Evolutionary conservation across 2,329 filamentous ascomycete genomes (phyloP), one percentile per base, ranked within the genome.

Genomic region (Paraconiothyrium brasiliense): DNA sequence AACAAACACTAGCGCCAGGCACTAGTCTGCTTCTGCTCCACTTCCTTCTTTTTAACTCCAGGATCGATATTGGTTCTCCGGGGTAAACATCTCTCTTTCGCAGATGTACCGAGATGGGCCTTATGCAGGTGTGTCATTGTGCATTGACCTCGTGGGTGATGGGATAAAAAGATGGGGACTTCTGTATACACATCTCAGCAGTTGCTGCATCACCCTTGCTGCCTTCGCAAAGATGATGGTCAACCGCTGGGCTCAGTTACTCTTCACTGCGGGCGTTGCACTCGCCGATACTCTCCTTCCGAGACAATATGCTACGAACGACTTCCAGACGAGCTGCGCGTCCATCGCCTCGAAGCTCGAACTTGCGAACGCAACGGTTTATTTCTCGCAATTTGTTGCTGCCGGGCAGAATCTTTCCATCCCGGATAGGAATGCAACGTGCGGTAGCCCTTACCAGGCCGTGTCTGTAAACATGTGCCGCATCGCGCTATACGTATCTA

Each of bases 341-440:
- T 65, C 68, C 32, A 66, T 81, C 14, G 74, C 69, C 2, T 71
- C 69, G 30, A 65, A 66, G 11, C 71, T 81, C 39, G 47, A 64
- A 7, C 65, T 80, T 34, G 62, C 71, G 46, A 74, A 78, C 24
- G 76, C 76, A 16, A 76, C 75, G 1, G 71, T 81, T 16, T 73
- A 74, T 60, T 78, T 78, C 58, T 72, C 78, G 1, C 65, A 79
- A 37, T 77, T 74, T 30, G 71, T 82, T n/a, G 20, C 76, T 16
- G 79, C 76, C 13, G 79, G 79, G 8, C 80, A 79, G 5, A 82
- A 80, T 52, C 58, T 79, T 32, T 77, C 68, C 11, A 64, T 82
- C 16, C 69, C 79, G 10, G 76, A 79, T 20, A 76, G 78, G 61
- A 75, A 81, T 54, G 67, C 72, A 14, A 77, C 80, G 43, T 85